Percentiles rank a stretch among this genome's conserved stretches.
phyloP scores from a whole-genome alignment of 176 grass and related monocot species.

The Melocanna baccifera region DNA sequence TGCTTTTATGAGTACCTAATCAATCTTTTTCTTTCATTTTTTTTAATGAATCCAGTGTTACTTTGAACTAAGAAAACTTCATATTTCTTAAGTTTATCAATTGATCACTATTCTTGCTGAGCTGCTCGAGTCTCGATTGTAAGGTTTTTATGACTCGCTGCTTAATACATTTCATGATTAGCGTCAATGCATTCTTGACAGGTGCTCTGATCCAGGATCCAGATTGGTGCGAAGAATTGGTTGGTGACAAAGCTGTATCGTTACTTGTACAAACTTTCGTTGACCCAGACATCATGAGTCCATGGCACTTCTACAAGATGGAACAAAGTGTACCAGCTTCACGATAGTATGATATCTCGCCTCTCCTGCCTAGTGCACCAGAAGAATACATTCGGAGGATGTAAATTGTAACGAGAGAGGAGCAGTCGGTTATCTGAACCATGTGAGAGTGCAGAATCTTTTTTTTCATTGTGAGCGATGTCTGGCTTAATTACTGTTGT shows the following conservation, averaged over 20 bases:
- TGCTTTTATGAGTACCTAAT: conserved; percentile 53
- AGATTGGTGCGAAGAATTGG: conserved; percentile 58
- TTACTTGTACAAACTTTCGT: conserved; percentile 44
- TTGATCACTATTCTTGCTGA: neutral
- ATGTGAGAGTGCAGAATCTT: neutral
- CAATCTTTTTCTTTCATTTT: neutral
- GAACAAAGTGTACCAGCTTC: conserved; percentile 32
- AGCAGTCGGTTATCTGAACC: neutral
- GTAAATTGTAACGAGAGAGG: neutral
- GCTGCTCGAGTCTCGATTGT: neutral
- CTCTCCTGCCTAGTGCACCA: neutral
- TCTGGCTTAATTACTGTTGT: neutral
- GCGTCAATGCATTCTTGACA: conserved; percentile 1
- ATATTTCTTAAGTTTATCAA: neutral
- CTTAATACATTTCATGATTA: neutral
- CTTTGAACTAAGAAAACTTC: neutral
- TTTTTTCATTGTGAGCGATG: neutral
- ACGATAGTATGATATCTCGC: neutral
- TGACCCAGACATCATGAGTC: conserved; percentile 24
- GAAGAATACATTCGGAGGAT: neutral
- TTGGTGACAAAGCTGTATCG: conserved; percentile 41
- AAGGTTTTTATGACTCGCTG: neutral
- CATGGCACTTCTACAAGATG: conserved; percentile 49
- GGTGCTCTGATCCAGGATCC: conserved; percentile 25
- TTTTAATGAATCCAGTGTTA: conserved; percentile 10